These are phyloP conservation scores for Lunasporangiospora selenospora DNA, from an alignment of 192 early-diverging fungal species.

Conservation along the genomic window DNA sequence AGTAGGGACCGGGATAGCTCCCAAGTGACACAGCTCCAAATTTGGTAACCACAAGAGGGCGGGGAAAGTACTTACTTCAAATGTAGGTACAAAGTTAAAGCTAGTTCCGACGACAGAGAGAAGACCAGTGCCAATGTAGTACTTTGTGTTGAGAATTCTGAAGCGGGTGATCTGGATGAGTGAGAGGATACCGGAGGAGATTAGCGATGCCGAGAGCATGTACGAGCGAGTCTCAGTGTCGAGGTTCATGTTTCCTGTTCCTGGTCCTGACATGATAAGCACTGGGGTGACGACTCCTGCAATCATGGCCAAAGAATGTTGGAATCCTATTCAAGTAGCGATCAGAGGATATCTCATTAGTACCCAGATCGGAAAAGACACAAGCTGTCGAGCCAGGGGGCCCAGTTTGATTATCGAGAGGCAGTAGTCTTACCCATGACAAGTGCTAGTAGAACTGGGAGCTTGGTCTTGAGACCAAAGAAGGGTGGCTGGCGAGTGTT, in stretches of 20 bases:
- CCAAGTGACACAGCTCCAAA: too few species aligned
- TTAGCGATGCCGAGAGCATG: slow-evolving; percentile 54
- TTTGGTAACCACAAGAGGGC: too few species aligned
- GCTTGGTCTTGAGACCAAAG: slow-evolving; percentile 54
- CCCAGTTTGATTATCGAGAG: not conserved
- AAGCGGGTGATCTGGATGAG: slow-evolving; percentile 55
- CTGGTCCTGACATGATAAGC: slow-evolving; percentile 52
- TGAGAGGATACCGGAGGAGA: slow-evolving; percentile 53
- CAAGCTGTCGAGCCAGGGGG: too few species aligned
- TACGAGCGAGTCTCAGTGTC: slow-evolving; percentile 43
- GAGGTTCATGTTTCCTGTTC: slow-evolving; percentile 51
- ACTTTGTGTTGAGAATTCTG: slow-evolving; percentile 49
- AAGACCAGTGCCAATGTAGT: slow-evolving; percentile 59
- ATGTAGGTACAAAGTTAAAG: slow-evolving; percentile 59
- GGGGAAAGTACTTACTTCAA: slow-evolving; percentile 25
- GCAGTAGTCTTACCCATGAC: slow-evolving; percentile 49
- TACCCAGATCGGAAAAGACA: too few species aligned
- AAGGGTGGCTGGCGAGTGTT: slow-evolving; percentile 47
- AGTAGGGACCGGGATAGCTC: too few species aligned
- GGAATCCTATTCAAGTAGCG: slow-evolving; percentile 22
- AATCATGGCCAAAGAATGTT: slow-evolving; percentile 39
- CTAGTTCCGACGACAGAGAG: slow-evolving; percentile 55
- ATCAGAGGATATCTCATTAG: too few species aligned
- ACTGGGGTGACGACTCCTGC: slow-evolving; percentile 57
- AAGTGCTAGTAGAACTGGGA: slow-evolving; percentile 51